phyloP scores from a whole-genome alignment of 2,329 filamentous ascomycete species.

The Colletotrichum navitas region DNA sequence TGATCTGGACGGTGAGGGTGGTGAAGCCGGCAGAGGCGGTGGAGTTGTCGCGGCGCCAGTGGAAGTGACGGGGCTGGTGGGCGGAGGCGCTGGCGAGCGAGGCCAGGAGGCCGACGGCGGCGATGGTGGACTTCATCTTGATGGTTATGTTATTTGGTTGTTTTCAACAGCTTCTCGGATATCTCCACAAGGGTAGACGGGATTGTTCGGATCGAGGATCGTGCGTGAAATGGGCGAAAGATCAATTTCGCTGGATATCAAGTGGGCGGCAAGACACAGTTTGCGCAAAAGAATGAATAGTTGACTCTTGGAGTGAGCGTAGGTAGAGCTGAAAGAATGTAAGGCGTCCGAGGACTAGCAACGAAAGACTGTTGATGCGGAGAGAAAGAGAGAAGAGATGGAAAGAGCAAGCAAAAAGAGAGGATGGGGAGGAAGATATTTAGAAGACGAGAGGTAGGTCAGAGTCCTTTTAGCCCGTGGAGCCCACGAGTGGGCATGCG shows the following conservation, averaged over 20 bases:
- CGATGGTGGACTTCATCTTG: constrained; percentile 63
- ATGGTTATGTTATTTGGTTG: constrained; percentile 20
- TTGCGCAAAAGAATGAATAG: constrained; percentile 41
- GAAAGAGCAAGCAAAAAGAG: constrained; percentile 9
- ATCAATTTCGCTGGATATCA: constrained; percentile 40
- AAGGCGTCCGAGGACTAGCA: constrained; percentile 43
- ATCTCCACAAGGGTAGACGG: constrained; percentile 20
- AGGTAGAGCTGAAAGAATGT: constrained; percentile 41
- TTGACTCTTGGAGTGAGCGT: constrained; percentile 36
- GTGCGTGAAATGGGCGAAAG: constrained; percentile 40
- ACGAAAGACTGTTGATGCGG: constrained; percentile 42
- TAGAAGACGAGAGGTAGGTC: constrained; percentile 36
- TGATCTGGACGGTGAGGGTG: constrained; percentile 65
- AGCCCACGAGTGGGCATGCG: constrained; percentile 24
- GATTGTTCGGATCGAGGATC: constrained; percentile 29
- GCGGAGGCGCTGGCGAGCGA: constrained; percentile 58
- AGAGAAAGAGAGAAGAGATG: constrained; percentile 23
- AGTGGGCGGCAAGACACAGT: constrained; percentile 43
- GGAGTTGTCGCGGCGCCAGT: constrained; percentile 44
- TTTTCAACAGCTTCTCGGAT: constrained; percentile 20
- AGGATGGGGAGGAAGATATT: constrained; percentile 29
- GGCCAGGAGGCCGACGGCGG: constrained; percentile 60
- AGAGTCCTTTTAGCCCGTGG: constrained; percentile 40
- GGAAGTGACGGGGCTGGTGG: constrained; percentile 53
- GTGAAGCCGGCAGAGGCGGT: constrained; percentile 48